phyloP scores from a whole-genome alignment of 768 basidiomycete species.

The Lactifluus hygrophoroides region DNA sequence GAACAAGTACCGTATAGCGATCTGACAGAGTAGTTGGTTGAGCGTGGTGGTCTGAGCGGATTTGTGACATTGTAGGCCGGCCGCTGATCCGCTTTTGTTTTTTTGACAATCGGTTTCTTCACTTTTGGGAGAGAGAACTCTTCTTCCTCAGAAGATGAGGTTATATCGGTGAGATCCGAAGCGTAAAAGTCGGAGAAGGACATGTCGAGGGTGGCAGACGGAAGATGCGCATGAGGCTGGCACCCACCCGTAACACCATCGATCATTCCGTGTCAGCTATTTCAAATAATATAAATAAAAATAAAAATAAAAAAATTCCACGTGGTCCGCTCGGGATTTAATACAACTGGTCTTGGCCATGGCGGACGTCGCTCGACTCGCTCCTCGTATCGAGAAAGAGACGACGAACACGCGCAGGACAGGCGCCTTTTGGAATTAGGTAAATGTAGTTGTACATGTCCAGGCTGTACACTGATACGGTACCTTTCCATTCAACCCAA shows the following conservation, averaged over 20 bases:
- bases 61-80: constrained; percentile 15
- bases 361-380: too few species aligned
- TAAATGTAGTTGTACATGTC: too few species aligned
- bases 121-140: constrained; percentile 4
- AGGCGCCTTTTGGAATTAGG: too few species aligned
- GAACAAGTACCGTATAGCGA: constrained; percentile 26
- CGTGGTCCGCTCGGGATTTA: too few species aligned
- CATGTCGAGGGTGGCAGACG: constrained; percentile 4
- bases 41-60: constrained; percentile 22
- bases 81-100: neutral
- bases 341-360: too few species aligned
- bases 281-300: too few species aligned
- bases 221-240: neutral
- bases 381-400: neutral
- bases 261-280: neutral
- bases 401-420: too few species aligned
- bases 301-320: neutral
- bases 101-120: constrained; percentile 9
- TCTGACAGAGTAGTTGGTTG: constrained; percentile 27
- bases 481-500: too few species aligned
- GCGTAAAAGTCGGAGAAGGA: constrained; percentile 22
- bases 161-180: constrained; percentile 26
- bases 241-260: neutral
- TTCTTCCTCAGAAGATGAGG: constrained; percentile 23
- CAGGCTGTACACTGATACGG: too few species aligned